phyloP scores from a whole-genome alignment of 768 basidiomycete species.

The Mycena polygramma region DNA sequence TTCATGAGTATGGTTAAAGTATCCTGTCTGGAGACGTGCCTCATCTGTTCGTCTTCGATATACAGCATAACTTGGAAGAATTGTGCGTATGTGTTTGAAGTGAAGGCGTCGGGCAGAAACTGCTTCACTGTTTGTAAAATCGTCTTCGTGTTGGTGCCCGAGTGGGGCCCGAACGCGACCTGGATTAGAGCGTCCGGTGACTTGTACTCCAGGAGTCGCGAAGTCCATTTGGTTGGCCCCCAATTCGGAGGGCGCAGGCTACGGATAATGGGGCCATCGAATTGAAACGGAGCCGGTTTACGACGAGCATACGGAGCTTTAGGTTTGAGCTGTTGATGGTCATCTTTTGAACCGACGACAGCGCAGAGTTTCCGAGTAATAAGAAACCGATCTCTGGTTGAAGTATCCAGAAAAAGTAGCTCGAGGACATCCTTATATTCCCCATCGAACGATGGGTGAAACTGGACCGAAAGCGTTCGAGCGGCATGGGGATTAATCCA shows the following conservation, averaged over 20 bases:
- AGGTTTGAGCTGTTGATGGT: slow-evolving; percentile 63
- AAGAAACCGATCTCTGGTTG: slow-evolving; percentile 53
- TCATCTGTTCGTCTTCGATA: slow-evolving; percentile 64
- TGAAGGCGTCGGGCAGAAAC: slow-evolving; percentile 53
- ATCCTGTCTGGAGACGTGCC: slow-evolving; percentile 44
- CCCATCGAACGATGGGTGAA: slow-evolving; percentile 55
- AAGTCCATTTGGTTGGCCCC: slow-evolving; percentile 53
- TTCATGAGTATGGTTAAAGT: slow-evolving; percentile 3
- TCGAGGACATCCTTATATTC: slow-evolving; percentile 63
- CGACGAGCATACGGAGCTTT: slow-evolving; percentile 56
- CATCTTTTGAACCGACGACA: slow-evolving; percentile 62
- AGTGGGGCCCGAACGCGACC: slow-evolving; percentile 44
- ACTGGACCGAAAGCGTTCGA: slow-evolving; percentile 47
- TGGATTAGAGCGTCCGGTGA: slow-evolving; percentile 49
- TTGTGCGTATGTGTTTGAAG: slow-evolving; percentile 54
- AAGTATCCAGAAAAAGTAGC: slow-evolving; percentile 56
- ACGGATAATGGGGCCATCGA: slow-evolving; percentile 48
- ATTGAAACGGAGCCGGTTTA: slow-evolving; percentile 41
- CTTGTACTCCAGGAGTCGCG: slow-evolving; percentile 47
- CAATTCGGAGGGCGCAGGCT: slow-evolving; percentile 55
- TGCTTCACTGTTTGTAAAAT: slow-evolving; percentile 43
- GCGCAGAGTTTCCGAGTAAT: slow-evolving; percentile 61
- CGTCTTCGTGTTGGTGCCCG: slow-evolving; percentile 32
- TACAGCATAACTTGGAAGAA: slow-evolving; percentile 62
- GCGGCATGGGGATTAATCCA: slow-evolving; percentile 42